phyloP scores from a whole-genome alignment of 805 yeast genomes.

The Ogataea pini region DNA sequence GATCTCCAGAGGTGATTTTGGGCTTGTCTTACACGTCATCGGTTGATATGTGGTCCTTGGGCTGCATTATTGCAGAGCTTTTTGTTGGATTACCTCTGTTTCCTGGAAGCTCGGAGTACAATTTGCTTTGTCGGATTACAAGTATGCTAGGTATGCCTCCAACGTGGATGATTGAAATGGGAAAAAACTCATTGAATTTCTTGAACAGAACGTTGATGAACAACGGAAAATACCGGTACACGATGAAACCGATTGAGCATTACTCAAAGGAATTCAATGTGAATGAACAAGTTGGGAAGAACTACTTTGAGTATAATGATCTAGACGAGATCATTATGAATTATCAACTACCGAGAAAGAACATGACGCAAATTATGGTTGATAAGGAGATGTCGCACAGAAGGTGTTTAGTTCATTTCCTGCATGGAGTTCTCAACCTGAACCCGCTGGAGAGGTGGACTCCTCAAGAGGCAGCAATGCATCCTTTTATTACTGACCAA shows the following conservation, averaged over 20 bases:
- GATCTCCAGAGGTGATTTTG: constrained; percentile 91
- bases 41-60: constrained; percentile 78
- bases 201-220: constrained; percentile 35
- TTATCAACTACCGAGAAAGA: constrained; percentile 66
- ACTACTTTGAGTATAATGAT: constrained; percentile 68
- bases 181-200: constrained; percentile 75
- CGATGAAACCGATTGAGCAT: constrained; percentile 45
- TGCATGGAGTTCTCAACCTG: constrained; percentile 72
- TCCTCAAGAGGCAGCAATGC: constrained; percentile 91
- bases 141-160: constrained; percentile 88
- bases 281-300: constrained; percentile 77
- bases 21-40: constrained; percentile 92
- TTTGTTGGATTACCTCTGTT: constrained; percentile 86
- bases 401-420: constrained; percentile 70
- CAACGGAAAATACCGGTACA: constrained; percentile 31
- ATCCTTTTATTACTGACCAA: constrained; percentile 80
- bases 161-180: constrained; percentile 95
- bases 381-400: constrained; percentile 79
- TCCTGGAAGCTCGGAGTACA: constrained; percentile 93
- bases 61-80: constrained; percentile 59
- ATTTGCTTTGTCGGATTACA: constrained; percentile 80
- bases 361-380: constrained; percentile 51
- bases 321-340: constrained; percentile 74
- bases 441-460: constrained; percentile 96
- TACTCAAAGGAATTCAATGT: constrained; percentile 51